Evolutionary conservation across 202 grass and related monocot genomes (phyloP).

Genomic region (Elaeis oleifera): DNA sequence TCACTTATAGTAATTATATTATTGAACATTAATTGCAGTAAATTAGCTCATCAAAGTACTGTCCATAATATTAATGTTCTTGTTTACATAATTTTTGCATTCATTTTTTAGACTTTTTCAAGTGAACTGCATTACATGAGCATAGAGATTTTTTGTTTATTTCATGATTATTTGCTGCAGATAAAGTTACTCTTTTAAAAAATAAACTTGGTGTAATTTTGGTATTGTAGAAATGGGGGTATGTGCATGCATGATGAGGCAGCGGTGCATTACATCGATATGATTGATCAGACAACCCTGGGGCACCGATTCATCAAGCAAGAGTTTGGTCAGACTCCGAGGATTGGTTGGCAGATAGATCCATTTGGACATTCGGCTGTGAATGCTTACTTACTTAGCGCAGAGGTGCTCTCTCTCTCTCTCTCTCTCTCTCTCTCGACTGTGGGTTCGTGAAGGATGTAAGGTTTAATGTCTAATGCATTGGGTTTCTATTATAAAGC

Average conservation of each 20-base stretch:
- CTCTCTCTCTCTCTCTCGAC: not conserved
- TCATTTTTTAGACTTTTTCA: no score
- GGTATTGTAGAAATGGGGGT: conserved; percentile 36
- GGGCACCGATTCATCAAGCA: conserved; percentile 37
- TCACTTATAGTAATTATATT: not conserved
- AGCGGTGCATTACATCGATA: conserved; percentile 39
- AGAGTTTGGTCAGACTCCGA: conserved; percentile 30
- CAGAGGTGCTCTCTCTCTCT: conserved; percentile 24
- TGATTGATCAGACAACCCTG: conserved; percentile 49
- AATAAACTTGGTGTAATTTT: not conserved
- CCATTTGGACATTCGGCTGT: conserved; percentile 51
- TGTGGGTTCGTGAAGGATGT: not conserved
- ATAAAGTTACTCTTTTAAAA: no score
- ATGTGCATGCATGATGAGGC: conserved; percentile 53
- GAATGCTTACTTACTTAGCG: conserved; percentile 42
- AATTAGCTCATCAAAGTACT: no score
- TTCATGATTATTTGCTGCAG: no score
- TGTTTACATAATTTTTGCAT: no score
- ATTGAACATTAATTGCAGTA: not conserved
- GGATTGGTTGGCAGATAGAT: conserved; percentile 47
- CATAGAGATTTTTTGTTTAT: no score
- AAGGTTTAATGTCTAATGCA: no score
- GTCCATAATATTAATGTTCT: no score
- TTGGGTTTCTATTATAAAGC: no score
- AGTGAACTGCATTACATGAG: no score